phyloP scores from a whole-genome alignment of 306 rosid species.

The Prunus dulcis region DNA sequence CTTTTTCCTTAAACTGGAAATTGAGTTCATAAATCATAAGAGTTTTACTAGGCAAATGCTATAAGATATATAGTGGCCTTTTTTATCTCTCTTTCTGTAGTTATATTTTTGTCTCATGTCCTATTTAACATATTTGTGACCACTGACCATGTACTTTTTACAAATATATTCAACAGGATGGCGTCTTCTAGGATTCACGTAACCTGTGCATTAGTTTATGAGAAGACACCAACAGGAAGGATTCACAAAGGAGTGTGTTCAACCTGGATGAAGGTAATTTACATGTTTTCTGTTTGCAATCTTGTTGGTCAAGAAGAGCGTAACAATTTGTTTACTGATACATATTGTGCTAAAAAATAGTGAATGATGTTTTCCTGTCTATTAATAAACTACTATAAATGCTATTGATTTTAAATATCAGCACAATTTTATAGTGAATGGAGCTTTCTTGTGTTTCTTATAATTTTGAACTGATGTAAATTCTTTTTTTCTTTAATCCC shows the following conservation, averaged over 20 bases:
- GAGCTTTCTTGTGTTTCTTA: background rate
- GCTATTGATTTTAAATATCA: background rate
- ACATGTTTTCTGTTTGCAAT: slow-evolving; percentile 15
- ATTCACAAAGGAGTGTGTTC: slow-evolving; percentile 90
- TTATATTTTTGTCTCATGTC: background rate
- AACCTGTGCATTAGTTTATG: slow-evolving; percentile 87
- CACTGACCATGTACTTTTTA: slow-evolving; percentile 7
- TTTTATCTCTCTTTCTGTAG: background rate
- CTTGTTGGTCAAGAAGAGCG: background rate
- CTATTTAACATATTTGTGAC: background rate
- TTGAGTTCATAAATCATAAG: no score
- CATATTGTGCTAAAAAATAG: background rate
- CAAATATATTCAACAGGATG: slow-evolving; percentile 55
- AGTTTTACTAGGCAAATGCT: background rate
- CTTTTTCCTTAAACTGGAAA: background rate
- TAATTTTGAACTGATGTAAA: background rate
- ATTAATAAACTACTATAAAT: background rate
- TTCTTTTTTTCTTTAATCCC: slow-evolving; percentile 2
- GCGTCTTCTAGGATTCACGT: slow-evolving; percentile 81
- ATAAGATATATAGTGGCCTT: background rate
- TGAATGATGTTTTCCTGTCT: background rate
- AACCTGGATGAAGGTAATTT: slow-evolving; percentile 95
- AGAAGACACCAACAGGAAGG: slow-evolving; percentile 78
- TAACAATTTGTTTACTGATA: background rate
- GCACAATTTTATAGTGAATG: background rate